Base-by-base conservation (phyloP, 306 rosid species). In the Alnus rubra region DNA sequence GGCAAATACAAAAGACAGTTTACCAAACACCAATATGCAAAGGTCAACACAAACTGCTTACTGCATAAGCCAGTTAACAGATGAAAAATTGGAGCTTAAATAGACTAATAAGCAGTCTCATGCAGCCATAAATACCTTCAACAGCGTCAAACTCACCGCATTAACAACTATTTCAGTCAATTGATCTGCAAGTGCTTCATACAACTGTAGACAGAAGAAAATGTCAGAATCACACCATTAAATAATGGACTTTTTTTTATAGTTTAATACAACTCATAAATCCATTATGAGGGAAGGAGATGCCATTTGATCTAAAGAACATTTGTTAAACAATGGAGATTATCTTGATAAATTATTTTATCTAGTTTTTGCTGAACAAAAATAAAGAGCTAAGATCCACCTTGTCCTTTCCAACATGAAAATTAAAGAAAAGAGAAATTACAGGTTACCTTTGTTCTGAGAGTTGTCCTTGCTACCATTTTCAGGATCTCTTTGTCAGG, bases 391-490 rank as follows among this genome's bases (percentile, higher is more conserved):
- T 19, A 65, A 45, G 28, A 44, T n/a, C 23, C 45, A 16, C 56
- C 49, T 44, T n/a, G 13, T 35, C 72, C 16, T 8, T 75, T 47
- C 15, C 14, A 7, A 69, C 45, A 49, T 31, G 18, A 44, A 30
- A 60, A 42, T 68, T 7, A 80, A 70, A 76, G 42, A 75, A 62
- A 42, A 63, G 28, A n/a, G 58, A 73, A 6, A 31, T 45, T 4
- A 52, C 69, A 70, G 19, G 7, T 51, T 52, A 95, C 99, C 98
- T 95, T 95, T 14, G 99, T 95, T 88, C 99, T 85, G 52, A 95
- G 67, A 2, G 99, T 89, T 49, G 99, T 95, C 81, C 99, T 89
- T 54, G 99, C 97, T 28, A 95, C 98, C 96, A 95, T 93, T 83
- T 84, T 91, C 53, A 95, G 91, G 64, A 93, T 90, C 89, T 95